Evolutionary conservation across 768 basidiomycete species (phyloP), one percentile per base, ranked within the genome.

Genomic region (Hygrophorus russula): DNA sequence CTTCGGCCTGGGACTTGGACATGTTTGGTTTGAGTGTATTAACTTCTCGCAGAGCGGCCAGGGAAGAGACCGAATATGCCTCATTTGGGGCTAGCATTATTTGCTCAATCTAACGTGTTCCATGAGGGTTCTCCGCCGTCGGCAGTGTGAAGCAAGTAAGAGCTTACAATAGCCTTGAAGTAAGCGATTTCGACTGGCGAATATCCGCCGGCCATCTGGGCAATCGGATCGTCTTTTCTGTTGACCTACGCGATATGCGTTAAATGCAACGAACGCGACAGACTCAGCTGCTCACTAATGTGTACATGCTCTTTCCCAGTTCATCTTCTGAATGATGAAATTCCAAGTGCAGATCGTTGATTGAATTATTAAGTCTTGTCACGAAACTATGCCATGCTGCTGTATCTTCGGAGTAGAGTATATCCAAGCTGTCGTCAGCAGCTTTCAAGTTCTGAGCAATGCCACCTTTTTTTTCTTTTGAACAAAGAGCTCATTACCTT

Each of bases 151-250:
- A 39, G n/a, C 42, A 18, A 14, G 37, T n/a, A n/a, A n/a, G 35
- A 33, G 62, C 81, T 46, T 55, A 89, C 90, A 46, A 92, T 66
- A 3, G 78, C 77, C 63, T 81, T 89, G 70, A 91, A 92, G 63
- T 78, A 92, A 0, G 78, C 68, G 41, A 92, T 90, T 59, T 94
- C 90, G 27, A 66, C 63, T 0, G 86, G 66, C 1, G 72, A 73
- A 54, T 91, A 94, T 32, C 87, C 84, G 0, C 87, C 89, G 2
- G 89, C 90, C 56, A 86, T 61, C 56, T 89, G 88, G 0, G 90
- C 82, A 28, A 91, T 70, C 42, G 80, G 80, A 53, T 93, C 90
- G 13, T 78, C 80, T 48, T 79, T 85, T 7, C 71, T 65, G 55
- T 93, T 94, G 36, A 88, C 78, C 89, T 92, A 43, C 10, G 36